These are phyloP conservation scores for Epichloe hybrida DNA, from an alignment of 2,329 filamentous ascomycete species.

Conservation along the genomic window DNA sequence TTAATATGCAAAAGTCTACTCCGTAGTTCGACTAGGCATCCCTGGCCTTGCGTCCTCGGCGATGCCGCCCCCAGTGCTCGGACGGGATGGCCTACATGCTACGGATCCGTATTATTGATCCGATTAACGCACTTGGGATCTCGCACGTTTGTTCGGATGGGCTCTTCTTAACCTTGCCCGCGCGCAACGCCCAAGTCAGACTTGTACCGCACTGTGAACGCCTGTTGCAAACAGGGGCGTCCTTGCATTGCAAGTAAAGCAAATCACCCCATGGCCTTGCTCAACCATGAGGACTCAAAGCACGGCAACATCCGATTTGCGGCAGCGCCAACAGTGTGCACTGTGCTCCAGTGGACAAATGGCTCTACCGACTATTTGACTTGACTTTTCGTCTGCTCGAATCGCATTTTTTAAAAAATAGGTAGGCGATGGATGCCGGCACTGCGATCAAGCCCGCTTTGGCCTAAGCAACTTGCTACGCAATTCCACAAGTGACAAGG, in stretches of 20 bases:
- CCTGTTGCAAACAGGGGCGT: slow-evolving; percentile 1
- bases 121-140: neutral
- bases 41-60: neutral
- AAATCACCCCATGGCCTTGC: neutral
- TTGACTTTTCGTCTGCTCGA: neutral
- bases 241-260: slow-evolving; percentile 1
- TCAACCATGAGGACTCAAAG: neutral
- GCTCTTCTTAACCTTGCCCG: neutral
- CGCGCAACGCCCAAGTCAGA: neutral
- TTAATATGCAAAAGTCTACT: neutral
- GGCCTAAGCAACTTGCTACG: neutral
- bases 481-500: neutral
- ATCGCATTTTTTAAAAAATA: neutral
- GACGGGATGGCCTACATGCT: neutral
- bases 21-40: neutral
- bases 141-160: slow-evolving; percentile 3
- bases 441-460: neutral
- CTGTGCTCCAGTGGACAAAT: neutral
- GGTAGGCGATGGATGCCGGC: neutral
- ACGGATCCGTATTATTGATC: neutral
- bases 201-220: neutral
- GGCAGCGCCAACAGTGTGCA: neutral
- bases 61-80: slow-evolving; percentile 3
- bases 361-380: neutral
- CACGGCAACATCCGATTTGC: neutral